Conservation (phyloP, 176 grass and related monocot species). For the Bolboschoenus planiculmis region DNA sequence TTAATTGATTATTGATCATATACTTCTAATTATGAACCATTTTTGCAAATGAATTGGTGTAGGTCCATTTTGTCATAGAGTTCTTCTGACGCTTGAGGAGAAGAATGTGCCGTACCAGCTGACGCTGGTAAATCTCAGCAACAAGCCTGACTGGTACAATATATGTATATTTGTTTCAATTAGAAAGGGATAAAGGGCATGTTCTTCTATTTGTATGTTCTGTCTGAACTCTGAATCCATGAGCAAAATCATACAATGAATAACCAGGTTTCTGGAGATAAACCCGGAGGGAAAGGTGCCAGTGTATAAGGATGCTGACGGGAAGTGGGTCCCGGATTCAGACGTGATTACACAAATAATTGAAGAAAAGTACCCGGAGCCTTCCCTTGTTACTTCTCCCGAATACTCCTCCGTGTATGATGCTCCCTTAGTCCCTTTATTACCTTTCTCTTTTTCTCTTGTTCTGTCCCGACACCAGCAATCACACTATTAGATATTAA, state of each 20-base stretch:
- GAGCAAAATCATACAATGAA: constrained; percentile 7
- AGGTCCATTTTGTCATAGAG: constrained; percentile 79
- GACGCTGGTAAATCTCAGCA: constrained; percentile 59
- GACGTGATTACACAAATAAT: constrained; percentile 73
- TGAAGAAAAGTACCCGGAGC: constrained; percentile 69
- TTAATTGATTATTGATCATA: too few species aligned
- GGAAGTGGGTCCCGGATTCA: constrained; percentile 70
- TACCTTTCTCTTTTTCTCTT: too few species aligned
- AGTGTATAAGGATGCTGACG: constrained; percentile 54
- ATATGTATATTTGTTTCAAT: background rate
- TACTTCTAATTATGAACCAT: background rate
- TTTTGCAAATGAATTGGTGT: background rate
- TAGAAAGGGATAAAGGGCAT: background rate
- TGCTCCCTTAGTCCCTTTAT: background rate
- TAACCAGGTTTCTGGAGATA: constrained; percentile 67
- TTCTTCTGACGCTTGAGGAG: constrained; percentile 82
- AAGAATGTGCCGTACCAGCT: constrained; percentile 68
- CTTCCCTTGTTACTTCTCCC: constrained; percentile 55
- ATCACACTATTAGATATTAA: background rate
- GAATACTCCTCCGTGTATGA: constrained; percentile 69
- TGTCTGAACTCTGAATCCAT: background rate
- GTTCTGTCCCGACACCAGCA: background rate
- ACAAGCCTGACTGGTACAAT: constrained; percentile 73
- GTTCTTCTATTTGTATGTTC: background rate
- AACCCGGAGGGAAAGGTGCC: constrained; percentile 87